Evolutionary conservation across 768 basidiomycete genomes (phyloP), one percentile per base, ranked within the genome.

Genomic region (Kwoniella europaea): DNA sequence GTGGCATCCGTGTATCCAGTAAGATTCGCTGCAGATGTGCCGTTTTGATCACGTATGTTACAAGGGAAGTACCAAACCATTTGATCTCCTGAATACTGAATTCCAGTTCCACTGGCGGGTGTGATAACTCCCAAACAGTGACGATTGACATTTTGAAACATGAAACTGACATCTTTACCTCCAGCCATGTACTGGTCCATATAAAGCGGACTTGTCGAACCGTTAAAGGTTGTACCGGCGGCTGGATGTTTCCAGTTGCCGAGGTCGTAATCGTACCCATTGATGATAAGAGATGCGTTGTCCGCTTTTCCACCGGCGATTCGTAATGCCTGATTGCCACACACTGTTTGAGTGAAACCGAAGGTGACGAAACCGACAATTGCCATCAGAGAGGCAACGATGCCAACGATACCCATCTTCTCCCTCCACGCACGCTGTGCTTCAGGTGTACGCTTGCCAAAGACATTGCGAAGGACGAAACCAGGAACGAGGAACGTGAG

Each of bases 21-120:
- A 29, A 87, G 72, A 82, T 98, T 95, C 72, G 86, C 86, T 1
- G 86, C 85, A 3, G 85, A 84, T 12, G 82, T 88, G 5, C 90
- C 89, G 73, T 86, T 86, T 84, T 95, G 94, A 75, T 89, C 87
- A 85, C 87, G 91, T 56, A 96, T 85, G 79, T 99, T 98, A 87
- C 97, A 99, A 1, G 97, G 97, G 85, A 98, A 97, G 83, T 98
- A 98, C 95, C 95, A 98, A 72, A 92, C 91, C 77, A 94, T 83
- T 58, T 86, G 80, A 61, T 86, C 84, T 42, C 89, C 89, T 43
- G 88, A 88, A 46, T 71, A 53, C 3, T 88, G 86, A 77, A 98
- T 96, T 66, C 87, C 88, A 7, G 91, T 91, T 56, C 88, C 89
- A 35, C 86, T 74, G 6, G 92, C 88, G 73, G 89, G 88, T 3